Conservation (phyloP, 2,329 filamentous ascomycete species). For the Hirsutella minnesotensis region DNA sequence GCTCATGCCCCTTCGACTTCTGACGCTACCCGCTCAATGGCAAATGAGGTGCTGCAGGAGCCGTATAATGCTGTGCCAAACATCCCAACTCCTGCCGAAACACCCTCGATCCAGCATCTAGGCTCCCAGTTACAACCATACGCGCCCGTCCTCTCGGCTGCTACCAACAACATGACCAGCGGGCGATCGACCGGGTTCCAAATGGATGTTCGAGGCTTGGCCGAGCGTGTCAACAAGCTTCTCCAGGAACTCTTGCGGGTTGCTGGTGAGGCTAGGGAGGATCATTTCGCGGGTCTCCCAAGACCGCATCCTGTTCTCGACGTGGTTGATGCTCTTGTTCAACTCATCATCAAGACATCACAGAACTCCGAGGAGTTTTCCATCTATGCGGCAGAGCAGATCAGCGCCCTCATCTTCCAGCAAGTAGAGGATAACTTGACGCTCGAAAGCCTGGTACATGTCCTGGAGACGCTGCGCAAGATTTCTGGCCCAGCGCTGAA, state of each 20-base stretch:
- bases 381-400: constrained; percentile 47
- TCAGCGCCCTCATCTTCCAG: constrained; percentile 44
- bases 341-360: constrained; percentile 50
- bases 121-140: constrained; percentile 43
- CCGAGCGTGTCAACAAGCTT: constrained; percentile 45
- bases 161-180: constrained; percentile 27
- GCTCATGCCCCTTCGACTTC: constrained; percentile 46
- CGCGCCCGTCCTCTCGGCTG: constrained; percentile 35
- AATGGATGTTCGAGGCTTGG: constrained; percentile 39
- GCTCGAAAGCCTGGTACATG: constrained; percentile 50
- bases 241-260: constrained; percentile 44
- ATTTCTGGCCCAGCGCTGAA: constrained; percentile 43
- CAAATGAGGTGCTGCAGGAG: constrained; percentile 53
- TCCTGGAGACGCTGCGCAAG: constrained; percentile 48
- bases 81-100: constrained; percentile 47
- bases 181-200: constrained; percentile 36
- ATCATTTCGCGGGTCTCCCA: constrained; percentile 48
- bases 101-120: constrained; percentile 42
- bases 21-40: constrained; percentile 48
- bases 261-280: constrained; percentile 40
- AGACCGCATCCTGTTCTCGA: constrained; percentile 49
- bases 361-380: constrained; percentile 50
- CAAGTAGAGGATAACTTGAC: constrained; percentile 42
- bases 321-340: constrained; percentile 47
- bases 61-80: constrained; percentile 45